Evolutionary conservation across 441 rosid species (phyloP).

Genomic region (Arabidopsis hybrid): DNA sequence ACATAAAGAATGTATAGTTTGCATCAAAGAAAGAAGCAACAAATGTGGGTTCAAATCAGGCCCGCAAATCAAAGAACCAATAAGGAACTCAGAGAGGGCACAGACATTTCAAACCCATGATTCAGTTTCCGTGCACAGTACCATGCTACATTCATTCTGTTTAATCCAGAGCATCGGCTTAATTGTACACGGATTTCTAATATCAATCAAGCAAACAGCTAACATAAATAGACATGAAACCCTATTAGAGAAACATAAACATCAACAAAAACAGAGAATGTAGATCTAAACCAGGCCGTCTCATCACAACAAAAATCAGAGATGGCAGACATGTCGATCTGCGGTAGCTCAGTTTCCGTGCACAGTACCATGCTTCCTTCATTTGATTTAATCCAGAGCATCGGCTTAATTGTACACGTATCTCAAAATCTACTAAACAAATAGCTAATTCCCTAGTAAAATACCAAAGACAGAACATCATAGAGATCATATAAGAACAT

Average conservation of each 20-base stretch:
- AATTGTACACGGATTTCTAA: constrained; percentile 48
- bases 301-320: constrained; percentile 50
- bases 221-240: not conserved
- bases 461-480: not conserved
- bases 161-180: constrained; percentile 76
- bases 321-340: constrained; percentile 65
- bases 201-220: not conserved
- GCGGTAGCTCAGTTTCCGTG: constrained; percentile 49
- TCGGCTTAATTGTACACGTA: constrained; percentile 65
- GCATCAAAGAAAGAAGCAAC: not conserved
- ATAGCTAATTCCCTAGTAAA: not conserved
- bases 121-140: constrained; percentile 59
- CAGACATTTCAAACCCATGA: constrained; percentile 57
- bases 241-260: not conserved
- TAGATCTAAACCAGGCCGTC: constrained; percentile 61
- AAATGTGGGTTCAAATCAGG: constrained; percentile 60
- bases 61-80: constrained; percentile 53
- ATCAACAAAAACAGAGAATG: not conserved
- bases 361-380: constrained; percentile 71
- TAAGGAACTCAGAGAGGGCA: constrained; percentile 55
- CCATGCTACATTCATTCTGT: constrained; percentile 57
- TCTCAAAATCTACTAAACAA: not conserved
- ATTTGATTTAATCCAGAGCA: constrained; percentile 53
- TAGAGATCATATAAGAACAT: not conserved
- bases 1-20: not conserved